Evolutionary conservation across 306 rosid genomes (phyloP), one percentile per base, ranked within the genome.

Genomic region (Hippophae rhamnoides): DNA sequence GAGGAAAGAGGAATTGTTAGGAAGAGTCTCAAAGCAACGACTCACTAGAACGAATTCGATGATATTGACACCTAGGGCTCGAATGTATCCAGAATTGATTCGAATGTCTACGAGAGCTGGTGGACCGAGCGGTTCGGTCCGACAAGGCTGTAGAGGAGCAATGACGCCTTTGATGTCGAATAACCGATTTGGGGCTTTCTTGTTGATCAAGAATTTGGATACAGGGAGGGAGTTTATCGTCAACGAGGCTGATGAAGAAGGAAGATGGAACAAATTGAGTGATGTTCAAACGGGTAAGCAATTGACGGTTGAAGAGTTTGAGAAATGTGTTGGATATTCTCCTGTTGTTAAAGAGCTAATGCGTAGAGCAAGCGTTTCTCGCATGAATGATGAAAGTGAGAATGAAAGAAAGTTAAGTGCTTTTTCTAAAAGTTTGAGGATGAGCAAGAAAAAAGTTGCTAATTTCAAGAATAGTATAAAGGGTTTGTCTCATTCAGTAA

Each of bases 201-300:
- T 85, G 60, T 41, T 92, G 54, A 88, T 92, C 5, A 92, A 85
- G 70, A 92, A 82, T 62, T 47, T 85, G 60, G 96, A 92, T 43
- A 92, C 93, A 0, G 99, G 99, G 12, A 92, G 71, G 13, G 95
- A 88, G 66, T 92, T 92, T 44, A 75, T 92, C 3, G 95, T 92
- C 3, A 92, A 78, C 0, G 99, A 82, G 50, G 82, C 55, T 12
- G 77, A 74, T 0, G 78, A 88, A 64, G 72, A 88, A 3, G 99
- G 99, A 49, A 62, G 60, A 76, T 92, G 95, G 96, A 92, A 92
- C 25, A 71, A 72, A 57, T 44, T 92, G 1, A 83, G 88, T 11
- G 99, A 92, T 66, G 58, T 92, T 43, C 85, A 92, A 6, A 92
- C 90, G 0, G 95, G 99, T 47, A 88, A 84, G 65, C 85, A 85